Conservation (phyloP, 371 early-diverging fungal species). For the Apophysomyces trapeziformis region DNA sequence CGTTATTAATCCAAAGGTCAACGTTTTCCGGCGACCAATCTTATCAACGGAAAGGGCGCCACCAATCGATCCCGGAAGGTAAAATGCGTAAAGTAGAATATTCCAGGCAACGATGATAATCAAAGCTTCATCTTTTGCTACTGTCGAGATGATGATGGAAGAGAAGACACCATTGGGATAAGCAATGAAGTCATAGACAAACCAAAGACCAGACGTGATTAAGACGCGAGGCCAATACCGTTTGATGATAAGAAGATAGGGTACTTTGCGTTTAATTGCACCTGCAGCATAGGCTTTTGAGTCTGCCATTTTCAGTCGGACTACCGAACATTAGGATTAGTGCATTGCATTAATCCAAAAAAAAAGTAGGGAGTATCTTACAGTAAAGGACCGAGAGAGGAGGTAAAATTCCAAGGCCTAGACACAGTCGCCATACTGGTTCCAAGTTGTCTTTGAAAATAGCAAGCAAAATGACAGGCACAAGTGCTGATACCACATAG, state of each 20-base stretch:
- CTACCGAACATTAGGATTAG: slow-evolving; percentile 9
- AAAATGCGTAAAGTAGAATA: slow-evolving; percentile 56
- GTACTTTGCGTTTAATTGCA: slow-evolving; percentile 51
- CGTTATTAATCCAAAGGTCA: slow-evolving; percentile 53
- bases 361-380: slow-evolving; percentile 16
- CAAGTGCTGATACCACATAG: slow-evolving; percentile 55
- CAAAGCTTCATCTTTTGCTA: slow-evolving; percentile 40
- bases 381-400: slow-evolving; percentile 58
- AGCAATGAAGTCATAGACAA: slow-evolving; percentile 63
- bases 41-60: slow-evolving; percentile 55
- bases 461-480: slow-evolving; percentile 53
- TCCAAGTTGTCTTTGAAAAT: slow-evolving; percentile 43
- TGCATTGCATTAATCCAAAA: not conserved
- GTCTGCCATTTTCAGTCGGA: slow-evolving; percentile 57
- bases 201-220: slow-evolving; percentile 58
- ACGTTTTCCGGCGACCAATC: slow-evolving; percentile 57
- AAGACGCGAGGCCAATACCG: slow-evolving; percentile 60
- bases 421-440: slow-evolving; percentile 53
- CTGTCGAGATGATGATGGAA: slow-evolving; percentile 48
- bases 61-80: slow-evolving; percentile 54
- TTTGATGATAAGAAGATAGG: slow-evolving; percentile 54
- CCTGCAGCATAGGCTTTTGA: slow-evolving; percentile 46
- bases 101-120: slow-evolving; percentile 56
- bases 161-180: slow-evolving; percentile 61
- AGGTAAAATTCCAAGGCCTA: slow-evolving; percentile 53